Evolutionary conservation across 768 basidiomycete species (phyloP).

Genomic region (Strobilomyces dryophilus): DNA sequence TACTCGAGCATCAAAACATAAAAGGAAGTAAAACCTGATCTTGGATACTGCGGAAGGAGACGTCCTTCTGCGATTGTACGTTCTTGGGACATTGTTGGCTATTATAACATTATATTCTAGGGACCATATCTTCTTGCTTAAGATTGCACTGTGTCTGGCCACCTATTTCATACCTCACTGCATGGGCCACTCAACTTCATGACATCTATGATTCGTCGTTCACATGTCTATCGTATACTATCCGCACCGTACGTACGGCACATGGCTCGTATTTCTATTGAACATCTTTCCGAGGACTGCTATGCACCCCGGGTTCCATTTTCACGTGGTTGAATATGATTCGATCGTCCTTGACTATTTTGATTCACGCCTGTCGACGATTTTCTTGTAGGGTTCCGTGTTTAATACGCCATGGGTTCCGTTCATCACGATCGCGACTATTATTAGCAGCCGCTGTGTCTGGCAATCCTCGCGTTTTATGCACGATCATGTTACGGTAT

Average conservation of each 20-base stretch:
- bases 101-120: constrained; percentile 35
- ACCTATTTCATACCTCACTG: constrained; percentile 9
- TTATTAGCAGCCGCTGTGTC: constrained; percentile 22
- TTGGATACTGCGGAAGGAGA: constrained; percentile 20
- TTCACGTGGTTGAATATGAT: not conserved
- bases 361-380: not conserved
- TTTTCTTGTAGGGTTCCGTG: constrained; percentile 14
- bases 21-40: constrained; percentile 7
- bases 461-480: constrained; percentile 12
- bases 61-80: constrained; percentile 24
- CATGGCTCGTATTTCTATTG: constrained; percentile 29
- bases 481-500: not conserved
- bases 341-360: constrained; percentile 1
- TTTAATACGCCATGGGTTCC: constrained; percentile 9
- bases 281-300: constrained; percentile 13
- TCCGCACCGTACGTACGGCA: constrained; percentile 27
- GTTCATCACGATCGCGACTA: constrained; percentile 19
- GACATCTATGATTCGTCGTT: constrained; percentile 28
- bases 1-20: constrained; percentile 2
- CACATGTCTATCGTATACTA: constrained; percentile 22
- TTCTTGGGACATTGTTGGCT: constrained; percentile 35
- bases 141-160: constrained; percentile 11
- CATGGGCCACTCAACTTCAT: constrained; percentile 4
- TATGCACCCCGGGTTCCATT: not conserved
- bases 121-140: constrained; percentile 29